Evolutionary conservation across 2,329 filamentous ascomycete genomes (phyloP), one percentile per base, ranked within the genome.

Genomic region (Pseudocercospora musae): DNA sequence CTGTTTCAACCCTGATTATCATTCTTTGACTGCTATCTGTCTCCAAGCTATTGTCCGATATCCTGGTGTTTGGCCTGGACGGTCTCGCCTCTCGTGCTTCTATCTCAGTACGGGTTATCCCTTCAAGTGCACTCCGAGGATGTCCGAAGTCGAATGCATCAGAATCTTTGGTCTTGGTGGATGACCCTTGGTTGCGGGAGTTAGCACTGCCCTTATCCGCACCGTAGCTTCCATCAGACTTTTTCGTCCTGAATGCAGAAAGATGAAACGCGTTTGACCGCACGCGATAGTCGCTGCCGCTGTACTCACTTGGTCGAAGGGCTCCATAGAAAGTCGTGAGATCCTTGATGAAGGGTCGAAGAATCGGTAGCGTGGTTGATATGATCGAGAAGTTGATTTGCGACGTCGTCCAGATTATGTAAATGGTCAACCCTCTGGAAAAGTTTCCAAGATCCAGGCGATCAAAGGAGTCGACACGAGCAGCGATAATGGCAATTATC

Each of bases 331-430:
- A 65, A 3, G 59, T 65, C 10, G 57, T 58, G 37, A 65, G 57
- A 53, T 65, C 57, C n/a, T 58, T 65, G 57, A 65, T 60, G 52
- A 62, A 62, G 1, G 60, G 63, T 8, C 60, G 60, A 6, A 65
- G 53, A 11, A 62, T 59, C 1, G 63, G 53, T 13, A 62, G 46
- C 6, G 60, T 65, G 1, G 60, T 62, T 1, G 63, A 65, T 23
- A 65, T 58, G 20, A 67, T 53, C 0, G 63, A 62, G 48, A 62
- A 67, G 31, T 67, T 65, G 59, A 67, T 62, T 56, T 67, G 55
- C 37, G 62, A 62, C 8, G 61, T 59, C 1, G 62, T 67, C 65
- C 62, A 65, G 33, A 63, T 60, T 20, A 65, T 46, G 44, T 64
- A 67, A 8, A 67, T 52, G 23, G 55, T 62, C 21, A 54, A 29